Evolutionary conservation across 2,329 filamentous ascomycete genomes (phyloP), one percentile per base, ranked within the genome.

Genomic region (Diaporthe sp.): DNA sequence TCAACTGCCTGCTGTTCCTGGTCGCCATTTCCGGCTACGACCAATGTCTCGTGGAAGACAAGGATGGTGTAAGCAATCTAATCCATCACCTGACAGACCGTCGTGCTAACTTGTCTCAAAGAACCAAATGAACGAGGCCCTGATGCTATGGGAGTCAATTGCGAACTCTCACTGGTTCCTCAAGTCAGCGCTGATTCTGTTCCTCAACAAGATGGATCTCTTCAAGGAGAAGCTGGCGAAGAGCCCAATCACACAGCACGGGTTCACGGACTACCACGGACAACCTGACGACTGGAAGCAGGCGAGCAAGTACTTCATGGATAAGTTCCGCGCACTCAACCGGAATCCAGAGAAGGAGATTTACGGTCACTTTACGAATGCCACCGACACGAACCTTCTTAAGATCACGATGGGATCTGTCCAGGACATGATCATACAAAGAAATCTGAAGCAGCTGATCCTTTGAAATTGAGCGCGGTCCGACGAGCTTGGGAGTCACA

Each of bases 11-110:
- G 71, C 88, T 98, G 54, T 98, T 98, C 85, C 90, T 98, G 78
- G 96, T 98, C 70, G 96, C 96, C 64, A 96, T 98, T 79, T 98
- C 95, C 77, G 96, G 96, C 75, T 98, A 98, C 83, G 96, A 98
- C 82, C 97, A 98, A 84, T 97, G 96, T 80, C 87, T 98, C 66
- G 95, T 98, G 4, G 96, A 98, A 85, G 96, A 98, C 83, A 96
- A 97, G 84, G 97, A 97, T 82, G 96, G 96, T 77, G 95, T 97
- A 88, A 86, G 95, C 66, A 75, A 66, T 25, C 25, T 12, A 47
- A 60, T 28, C 33, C 38, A n/a, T 28, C 42, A 30, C 35, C 28
- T 30, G 3, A 17, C 61, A 12, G n/a, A 28, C 40, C 13, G 66
- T 79, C 69, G 77, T 75, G 73, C 79, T 80, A 75, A 80, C 77